Conservation (phyloP, 495 filamentous ascomycete species). For the Xylaria intraflava region DNA sequence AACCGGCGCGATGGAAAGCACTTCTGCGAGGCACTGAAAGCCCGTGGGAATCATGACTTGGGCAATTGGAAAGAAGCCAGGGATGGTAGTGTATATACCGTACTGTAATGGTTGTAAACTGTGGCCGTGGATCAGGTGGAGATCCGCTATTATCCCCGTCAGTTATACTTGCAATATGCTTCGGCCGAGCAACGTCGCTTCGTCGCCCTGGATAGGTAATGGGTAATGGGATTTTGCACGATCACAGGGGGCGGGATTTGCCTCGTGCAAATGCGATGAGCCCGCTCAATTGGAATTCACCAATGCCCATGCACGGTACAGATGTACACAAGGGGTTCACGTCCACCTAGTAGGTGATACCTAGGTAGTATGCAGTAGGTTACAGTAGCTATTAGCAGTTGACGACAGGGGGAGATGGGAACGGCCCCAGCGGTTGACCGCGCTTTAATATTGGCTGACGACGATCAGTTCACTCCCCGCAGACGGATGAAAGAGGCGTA, state of each 20-base stretch:
- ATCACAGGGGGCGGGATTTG: constrained; percentile 9
- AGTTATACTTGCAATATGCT: background rate
- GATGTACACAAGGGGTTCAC: constrained; percentile 15
- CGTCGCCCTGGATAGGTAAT: background rate
- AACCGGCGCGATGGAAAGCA: constrained; percentile 27
- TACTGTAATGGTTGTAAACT: constrained; percentile 11
- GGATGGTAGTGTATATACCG: constrained; percentile 12
- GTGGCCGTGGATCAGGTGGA: constrained; percentile 9
- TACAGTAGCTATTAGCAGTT: background rate
- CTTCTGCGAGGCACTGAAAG: constrained; percentile 19
- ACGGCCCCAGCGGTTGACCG: constrained; percentile 37
- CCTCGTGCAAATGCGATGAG: constrained; percentile 23
- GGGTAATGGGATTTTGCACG: constrained; percentile 2
- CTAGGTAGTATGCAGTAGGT: background rate
- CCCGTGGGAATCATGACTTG: constrained; percentile 22
- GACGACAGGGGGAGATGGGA: constrained; percentile 17
- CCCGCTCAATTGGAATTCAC: constrained; percentile 22
- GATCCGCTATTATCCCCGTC: constrained; percentile 5
- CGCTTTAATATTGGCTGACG: constrained; percentile 44
- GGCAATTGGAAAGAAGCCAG: constrained; percentile 8
- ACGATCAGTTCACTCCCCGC: constrained; percentile 18
- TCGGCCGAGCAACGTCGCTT: constrained; percentile 1
- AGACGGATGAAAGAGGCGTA: constrained; percentile 23
- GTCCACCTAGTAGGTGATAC: constrained; percentile 11
- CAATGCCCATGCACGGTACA: background rate